These are phyloP conservation scores for Salvia hispanica DNA, from an alignment of 257 asterid species.

Conservation along the genomic window DNA sequence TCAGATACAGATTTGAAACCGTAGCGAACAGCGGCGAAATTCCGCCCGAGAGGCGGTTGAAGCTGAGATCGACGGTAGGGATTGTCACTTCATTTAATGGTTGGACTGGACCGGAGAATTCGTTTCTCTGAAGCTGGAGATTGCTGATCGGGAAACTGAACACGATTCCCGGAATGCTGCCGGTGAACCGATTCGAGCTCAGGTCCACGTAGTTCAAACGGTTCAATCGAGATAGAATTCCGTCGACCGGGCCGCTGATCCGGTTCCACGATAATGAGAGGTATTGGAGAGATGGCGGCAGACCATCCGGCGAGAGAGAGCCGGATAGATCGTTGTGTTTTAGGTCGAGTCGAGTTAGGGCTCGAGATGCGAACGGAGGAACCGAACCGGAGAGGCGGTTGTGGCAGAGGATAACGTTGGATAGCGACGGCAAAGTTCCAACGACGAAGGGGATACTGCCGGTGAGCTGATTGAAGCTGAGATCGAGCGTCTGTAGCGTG, in stretches of 20 bases:
- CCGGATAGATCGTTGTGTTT: conserved; percentile 82
- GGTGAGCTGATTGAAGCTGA: conserved; percentile 67
- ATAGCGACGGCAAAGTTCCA: conserved; percentile 59
- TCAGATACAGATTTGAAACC: conserved; percentile 72
- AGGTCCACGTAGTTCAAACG: conserved; percentile 70
- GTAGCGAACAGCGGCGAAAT: conserved; percentile 74
- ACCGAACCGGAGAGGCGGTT: conserved; percentile 67
- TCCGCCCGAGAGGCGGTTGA: conserved; percentile 72
- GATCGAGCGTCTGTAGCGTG: conserved; percentile 67
- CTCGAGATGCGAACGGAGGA: conserved; percentile 60
- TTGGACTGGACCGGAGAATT: conserved; percentile 57
- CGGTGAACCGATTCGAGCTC: conserved; percentile 78
- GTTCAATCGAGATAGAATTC: conserved; percentile 44
- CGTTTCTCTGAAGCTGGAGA: conserved; percentile 79
- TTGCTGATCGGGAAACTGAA: conserved; percentile 60
- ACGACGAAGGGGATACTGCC: conserved; percentile 60
- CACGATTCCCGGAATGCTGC: conserved; percentile 54
- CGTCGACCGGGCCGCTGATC: conserved; percentile 68
- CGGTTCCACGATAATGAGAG: conserved; percentile 80
- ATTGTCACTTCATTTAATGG: conserved; percentile 65
- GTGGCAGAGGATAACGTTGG: conserved; percentile 70
- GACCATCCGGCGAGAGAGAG: conserved; percentile 46
- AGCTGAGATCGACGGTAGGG: conserved; percentile 80
- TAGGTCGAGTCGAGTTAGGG: conserved; percentile 73
- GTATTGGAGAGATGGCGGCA: conserved; percentile 71